Evolutionary conservation across 441 rosid species (phyloP).

Genomic region (Gossypium schwendimanii): DNA sequence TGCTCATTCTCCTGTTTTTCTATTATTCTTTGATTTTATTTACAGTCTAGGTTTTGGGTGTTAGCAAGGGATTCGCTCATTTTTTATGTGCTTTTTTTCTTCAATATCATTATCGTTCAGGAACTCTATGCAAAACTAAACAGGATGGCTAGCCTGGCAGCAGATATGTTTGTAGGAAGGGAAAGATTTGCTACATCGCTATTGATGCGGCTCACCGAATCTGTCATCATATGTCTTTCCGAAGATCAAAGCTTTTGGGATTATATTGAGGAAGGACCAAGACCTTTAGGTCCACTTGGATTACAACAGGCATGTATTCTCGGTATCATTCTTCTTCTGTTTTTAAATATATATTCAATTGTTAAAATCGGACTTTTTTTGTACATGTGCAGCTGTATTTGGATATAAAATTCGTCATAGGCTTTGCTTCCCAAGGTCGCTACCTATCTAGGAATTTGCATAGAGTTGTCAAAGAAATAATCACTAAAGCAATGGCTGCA

Average conservation of each 20-base stretch:
- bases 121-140: conserved; percentile 78
- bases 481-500: conserved; percentile 71
- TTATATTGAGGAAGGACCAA: conserved; percentile 91
- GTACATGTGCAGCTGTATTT: conserved; percentile 59
- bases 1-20: background rate
- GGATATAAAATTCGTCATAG: conserved; percentile 90
- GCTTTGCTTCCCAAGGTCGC: conserved; percentile 96
- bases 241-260: conserved; percentile 98
- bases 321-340: conserved; percentile 10
- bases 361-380: conserved; percentile 3
- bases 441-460: conserved; percentile 88
- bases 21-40: background rate
- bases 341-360: conserved; percentile 1
- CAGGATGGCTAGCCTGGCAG: conserved; percentile 77
- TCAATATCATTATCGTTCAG: conserved; percentile 34
- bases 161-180: conserved; percentile 95
- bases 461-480: conserved; percentile 79
- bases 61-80: background rate
- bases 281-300: conserved; percentile 87
- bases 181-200: conserved; percentile 87
- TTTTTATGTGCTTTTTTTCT: background rate
- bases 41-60: background rate
- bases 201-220: conserved; percentile 93
- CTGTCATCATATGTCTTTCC: conserved; percentile 90
- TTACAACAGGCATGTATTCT: conserved; percentile 60